Evolutionary conservation across 108 stramenopile genomes (phyloP).

Genomic region (Cyclostephanos tholiformis): DNA sequence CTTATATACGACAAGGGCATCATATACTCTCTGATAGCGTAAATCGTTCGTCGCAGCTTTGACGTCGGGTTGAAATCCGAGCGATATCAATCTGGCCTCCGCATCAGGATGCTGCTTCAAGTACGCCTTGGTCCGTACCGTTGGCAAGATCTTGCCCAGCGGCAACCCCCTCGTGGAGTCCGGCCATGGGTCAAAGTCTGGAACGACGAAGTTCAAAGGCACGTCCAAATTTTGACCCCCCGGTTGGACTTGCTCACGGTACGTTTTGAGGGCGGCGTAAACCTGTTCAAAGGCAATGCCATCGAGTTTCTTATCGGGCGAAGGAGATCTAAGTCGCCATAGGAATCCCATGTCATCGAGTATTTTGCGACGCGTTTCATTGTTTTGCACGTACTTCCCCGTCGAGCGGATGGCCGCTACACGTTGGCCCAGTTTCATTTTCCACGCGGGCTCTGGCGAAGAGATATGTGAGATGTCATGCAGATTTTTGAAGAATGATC

Average conservation of each 20-base stretch:
- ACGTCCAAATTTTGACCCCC: conserved; percentile 52
- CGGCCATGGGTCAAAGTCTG: conserved; percentile 77
- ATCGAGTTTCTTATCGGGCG: conserved; percentile 49
- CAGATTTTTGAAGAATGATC: conserved; percentile 3
- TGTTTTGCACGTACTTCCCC: conserved; percentile 74
- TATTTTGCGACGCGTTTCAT: conserved; percentile 60
- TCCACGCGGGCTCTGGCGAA: conserved; percentile 63
- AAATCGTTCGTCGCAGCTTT: conserved; percentile 72
- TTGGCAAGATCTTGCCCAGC: conserved; percentile 65
- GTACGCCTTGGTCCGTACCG: conserved; percentile 64
- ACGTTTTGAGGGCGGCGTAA: conserved; percentile 73
- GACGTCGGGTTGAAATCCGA: conserved; percentile 57
- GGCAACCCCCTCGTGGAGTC: conserved; percentile 74
- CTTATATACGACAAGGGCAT: conserved; percentile 82
- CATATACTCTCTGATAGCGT: conserved; percentile 76
- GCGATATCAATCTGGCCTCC: conserved; percentile 51
- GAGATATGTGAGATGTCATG: neutral
- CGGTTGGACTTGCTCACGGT: conserved; percentile 66
- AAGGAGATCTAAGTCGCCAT: conserved; percentile 76
- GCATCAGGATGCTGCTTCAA: conserved; percentile 70
- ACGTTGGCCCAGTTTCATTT: conserved; percentile 74
- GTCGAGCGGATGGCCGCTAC: conserved; percentile 80
- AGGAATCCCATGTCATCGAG: conserved; percentile 86
- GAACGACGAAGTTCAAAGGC: conserved; percentile 72
- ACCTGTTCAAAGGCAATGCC: conserved; percentile 74